Conservation (phyloP, 257 asterid species). For the Mitragyna speciosa region DNA sequence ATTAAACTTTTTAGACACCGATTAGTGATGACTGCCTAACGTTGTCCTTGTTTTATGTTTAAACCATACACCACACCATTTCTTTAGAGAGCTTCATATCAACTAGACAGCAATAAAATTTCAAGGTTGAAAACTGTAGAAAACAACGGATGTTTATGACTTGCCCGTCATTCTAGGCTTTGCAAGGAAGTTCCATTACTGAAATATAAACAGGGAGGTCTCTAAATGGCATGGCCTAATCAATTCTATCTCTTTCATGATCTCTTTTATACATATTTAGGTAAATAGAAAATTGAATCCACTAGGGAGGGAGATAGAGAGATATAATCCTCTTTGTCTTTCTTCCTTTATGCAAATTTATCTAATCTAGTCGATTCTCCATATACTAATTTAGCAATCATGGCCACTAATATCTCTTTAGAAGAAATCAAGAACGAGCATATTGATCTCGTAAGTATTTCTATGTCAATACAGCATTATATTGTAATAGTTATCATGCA, state of each 20-base stretch:
- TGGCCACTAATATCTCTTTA: conserved; percentile 47
- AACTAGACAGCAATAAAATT: neutral
- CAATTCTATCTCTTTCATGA: neutral
- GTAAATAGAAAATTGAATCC: neutral
- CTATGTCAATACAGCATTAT: neutral
- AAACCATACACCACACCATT: neutral
- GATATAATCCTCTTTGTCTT: conserved; percentile 42
- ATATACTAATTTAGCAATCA: conserved; percentile 21
- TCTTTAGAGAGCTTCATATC: neutral
- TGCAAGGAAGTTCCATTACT: neutral
- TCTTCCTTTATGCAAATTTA: conserved; percentile 25
- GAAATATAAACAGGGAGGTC: conserved; percentile 1
- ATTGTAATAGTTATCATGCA: neutral
- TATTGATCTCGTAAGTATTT: conserved; percentile 57
- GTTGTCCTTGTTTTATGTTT: conserved; percentile 4
- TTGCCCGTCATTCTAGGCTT: conserved; percentile 25
- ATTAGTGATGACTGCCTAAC: neutral
- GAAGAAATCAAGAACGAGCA: conserved; percentile 63
- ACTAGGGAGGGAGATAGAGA: conserved; percentile 30
- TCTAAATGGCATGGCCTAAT: neutral
- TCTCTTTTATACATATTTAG: neutral
- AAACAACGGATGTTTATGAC: conserved; percentile 13
- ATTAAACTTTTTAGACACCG: neutral
- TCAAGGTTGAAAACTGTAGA: neutral
- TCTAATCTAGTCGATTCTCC: neutral